phyloP scores from a whole-genome alignment of 441 rosid species.

The Sinapis alba region DNA sequence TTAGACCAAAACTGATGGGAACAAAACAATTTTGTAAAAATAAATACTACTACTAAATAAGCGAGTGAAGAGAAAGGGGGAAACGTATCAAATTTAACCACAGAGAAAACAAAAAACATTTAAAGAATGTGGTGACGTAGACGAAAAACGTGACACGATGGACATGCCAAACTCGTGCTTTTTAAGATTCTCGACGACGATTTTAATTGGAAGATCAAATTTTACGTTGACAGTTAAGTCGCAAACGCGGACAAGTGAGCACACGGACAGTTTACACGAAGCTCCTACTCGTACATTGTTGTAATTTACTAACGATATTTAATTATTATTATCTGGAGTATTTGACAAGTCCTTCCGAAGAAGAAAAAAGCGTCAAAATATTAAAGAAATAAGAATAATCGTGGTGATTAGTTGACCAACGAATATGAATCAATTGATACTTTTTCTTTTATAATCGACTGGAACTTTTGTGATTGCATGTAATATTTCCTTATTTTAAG shows the following conservation, averaged over 20 bases:
- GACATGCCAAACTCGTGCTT: conserved; percentile 27
- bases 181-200: neutral
- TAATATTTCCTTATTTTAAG: neutral
- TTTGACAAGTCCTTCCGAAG: conserved; percentile 3
- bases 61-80: neutral
- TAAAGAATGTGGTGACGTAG: neutral
- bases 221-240: conserved; percentile 3
- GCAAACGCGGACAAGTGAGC: conserved; percentile 14
- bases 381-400: neutral
- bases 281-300: neutral
- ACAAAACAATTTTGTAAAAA: neutral
- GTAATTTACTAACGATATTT: neutral
- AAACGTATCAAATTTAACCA: neutral
- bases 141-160: conserved; percentile 17
- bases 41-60: neutral
- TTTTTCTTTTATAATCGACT: neutral
- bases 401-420: conserved; percentile 9
- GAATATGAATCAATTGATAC: neutral
- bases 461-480: neutral
- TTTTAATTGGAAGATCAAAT: conserved; percentile 8
- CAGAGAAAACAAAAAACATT: neutral
- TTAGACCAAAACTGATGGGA: neutral
- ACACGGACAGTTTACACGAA: neutral
- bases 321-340: neutral
- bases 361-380: neutral